These are phyloP conservation scores for Sechiopsis laciniata DNA, from an alignment of 306 rosid genomes.

Conservation along the genomic window DNA sequence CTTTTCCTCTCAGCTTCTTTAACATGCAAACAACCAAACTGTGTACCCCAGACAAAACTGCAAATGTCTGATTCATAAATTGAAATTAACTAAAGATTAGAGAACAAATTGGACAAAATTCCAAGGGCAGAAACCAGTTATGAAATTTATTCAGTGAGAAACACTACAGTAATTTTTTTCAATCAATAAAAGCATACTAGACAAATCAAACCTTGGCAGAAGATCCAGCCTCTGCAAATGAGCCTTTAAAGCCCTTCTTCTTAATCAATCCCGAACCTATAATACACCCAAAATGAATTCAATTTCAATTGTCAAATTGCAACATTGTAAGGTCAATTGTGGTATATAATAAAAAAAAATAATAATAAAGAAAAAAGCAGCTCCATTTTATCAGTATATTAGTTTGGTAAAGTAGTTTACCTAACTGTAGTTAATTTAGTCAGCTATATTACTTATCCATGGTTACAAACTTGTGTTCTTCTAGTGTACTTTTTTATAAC, in stretches of 20 bases:
- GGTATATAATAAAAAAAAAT: background rate
- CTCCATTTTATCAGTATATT: background rate
- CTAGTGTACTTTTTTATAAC: too few species aligned
- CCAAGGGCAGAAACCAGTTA: background rate
- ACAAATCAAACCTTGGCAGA: conserved; percentile 59
- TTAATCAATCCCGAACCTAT: conserved; percentile 80
- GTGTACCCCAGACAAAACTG: conserved; percentile 95
- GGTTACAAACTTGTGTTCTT: background rate
- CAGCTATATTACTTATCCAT: background rate
- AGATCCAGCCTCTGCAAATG: conserved; percentile 81
- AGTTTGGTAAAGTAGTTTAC: background rate
- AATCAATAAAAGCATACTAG: conserved; percentile 14
- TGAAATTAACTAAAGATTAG: background rate
- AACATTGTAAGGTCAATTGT: background rate
- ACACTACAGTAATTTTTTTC: background rate
- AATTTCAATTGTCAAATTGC: background rate
- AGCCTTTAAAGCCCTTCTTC: conserved; percentile 91
- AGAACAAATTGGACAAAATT: background rate
- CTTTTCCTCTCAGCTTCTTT: conserved; percentile 90
- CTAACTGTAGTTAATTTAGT: background rate
- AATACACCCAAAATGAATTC: conserved; percentile 21
- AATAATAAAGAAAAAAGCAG: background rate
- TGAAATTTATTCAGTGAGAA: background rate
- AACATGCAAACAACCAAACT: conserved; percentile 91
- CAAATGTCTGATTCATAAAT: conserved; percentile 60